phyloP scores from a whole-genome alignment of 1,139 yeast genomes.

The Wickerhamomyces sp. region DNA sequence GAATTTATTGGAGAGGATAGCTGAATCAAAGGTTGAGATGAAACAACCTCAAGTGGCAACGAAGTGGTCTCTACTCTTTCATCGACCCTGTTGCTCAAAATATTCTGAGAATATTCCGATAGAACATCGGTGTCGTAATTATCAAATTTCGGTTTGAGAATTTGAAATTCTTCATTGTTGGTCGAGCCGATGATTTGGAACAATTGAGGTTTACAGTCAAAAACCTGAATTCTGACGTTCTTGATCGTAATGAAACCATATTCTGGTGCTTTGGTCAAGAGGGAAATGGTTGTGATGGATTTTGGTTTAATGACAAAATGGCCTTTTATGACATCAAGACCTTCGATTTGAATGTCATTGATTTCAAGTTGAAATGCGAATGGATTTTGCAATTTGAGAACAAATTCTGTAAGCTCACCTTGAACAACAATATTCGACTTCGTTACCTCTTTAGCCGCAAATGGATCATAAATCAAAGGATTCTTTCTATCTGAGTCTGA shows the following conservation, averaged over 20 bases:
- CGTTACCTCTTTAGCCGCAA: conserved; percentile 15
- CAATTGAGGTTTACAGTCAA: conserved; percentile 35
- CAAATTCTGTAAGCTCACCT: conserved; percentile 50
- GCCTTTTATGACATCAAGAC: conserved; percentile 26
- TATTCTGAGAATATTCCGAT: conserved; percentile 5
- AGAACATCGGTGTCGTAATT: conserved; percentile 6
- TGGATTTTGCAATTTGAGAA: conserved; percentile 69
- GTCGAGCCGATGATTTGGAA: conserved; percentile 29
- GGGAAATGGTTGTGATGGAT: conserved; percentile 32
- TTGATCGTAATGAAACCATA: conserved; percentile 37
- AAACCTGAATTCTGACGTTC: conserved; percentile 41
- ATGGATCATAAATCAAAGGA: conserved; percentile 34
- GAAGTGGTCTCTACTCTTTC: conserved; percentile 13
- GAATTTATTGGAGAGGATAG: conserved; percentile 49
- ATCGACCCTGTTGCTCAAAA: conserved; percentile 8
- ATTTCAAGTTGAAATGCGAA: conserved; percentile 71
- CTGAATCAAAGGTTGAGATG: conserved; percentile 63
- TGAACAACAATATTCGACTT: conserved; percentile 37
- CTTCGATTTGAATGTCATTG: conserved; percentile 42
- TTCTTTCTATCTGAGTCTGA: conserved; percentile 17
- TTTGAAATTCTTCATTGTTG: conserved; percentile 21
- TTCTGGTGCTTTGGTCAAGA: conserved; percentile 39
- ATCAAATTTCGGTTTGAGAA: conserved; percentile 19
- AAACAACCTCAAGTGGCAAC: conserved; percentile 38
- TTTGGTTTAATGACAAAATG: conserved; percentile 35